Percentiles rank a stretch among this genome's conserved stretches.
These are phyloP conservation scores for Pseudoperonospora humuli DNA, from an alignment of 352 stramenopile species.

Conservation along the genomic window DNA sequence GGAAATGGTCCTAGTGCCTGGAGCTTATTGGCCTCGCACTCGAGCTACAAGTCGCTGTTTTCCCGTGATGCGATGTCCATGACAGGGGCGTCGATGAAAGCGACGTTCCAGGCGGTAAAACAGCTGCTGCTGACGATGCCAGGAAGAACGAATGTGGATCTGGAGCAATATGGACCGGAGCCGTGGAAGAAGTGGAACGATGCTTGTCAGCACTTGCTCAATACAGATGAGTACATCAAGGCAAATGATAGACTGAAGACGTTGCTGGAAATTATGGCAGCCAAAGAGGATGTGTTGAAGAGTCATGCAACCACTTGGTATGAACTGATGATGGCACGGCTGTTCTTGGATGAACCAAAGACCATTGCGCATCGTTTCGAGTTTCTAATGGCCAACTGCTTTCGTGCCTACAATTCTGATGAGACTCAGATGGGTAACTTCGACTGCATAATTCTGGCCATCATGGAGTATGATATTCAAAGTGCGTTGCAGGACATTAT, in stretches of 20 bases:
- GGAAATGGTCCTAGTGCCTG: constrained; percentile 46
- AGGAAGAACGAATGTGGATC: constrained; percentile 10
- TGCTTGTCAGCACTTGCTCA: constrained; percentile 47
- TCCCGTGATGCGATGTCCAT: constrained; percentile 31
- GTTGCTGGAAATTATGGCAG: constrained; percentile 49
- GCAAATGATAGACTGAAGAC: constrained; percentile 36
- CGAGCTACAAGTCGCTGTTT: constrained; percentile 44
- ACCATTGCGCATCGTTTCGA: constrained; percentile 62
- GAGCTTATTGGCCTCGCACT: constrained; percentile 52
- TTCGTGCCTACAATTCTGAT: constrained; percentile 35
- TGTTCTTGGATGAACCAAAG: constrained; percentile 73
- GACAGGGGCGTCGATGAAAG: constrained; percentile 33
- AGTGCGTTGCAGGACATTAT: constrained; percentile 60
- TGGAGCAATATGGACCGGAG: constrained; percentile 8
- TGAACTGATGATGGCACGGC: constrained; percentile 71
- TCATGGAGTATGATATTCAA: constrained; percentile 72
- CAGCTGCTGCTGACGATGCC: constrained; percentile 67
- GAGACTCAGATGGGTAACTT: constrained; percentile 61
- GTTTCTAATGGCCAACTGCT: constrained; percentile 75
- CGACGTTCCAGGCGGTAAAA: constrained; percentile 52
- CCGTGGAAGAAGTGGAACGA: constrained; percentile 65
- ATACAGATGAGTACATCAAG: constrained; percentile 46
- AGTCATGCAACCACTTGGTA: constrained; percentile 49
- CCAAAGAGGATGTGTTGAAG: constrained; percentile 39
- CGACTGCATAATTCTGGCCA: constrained; percentile 70